phyloP scores from a whole-genome alignment of 768 basidiomycete genomes.

The Mycena capillaripes region DNA sequence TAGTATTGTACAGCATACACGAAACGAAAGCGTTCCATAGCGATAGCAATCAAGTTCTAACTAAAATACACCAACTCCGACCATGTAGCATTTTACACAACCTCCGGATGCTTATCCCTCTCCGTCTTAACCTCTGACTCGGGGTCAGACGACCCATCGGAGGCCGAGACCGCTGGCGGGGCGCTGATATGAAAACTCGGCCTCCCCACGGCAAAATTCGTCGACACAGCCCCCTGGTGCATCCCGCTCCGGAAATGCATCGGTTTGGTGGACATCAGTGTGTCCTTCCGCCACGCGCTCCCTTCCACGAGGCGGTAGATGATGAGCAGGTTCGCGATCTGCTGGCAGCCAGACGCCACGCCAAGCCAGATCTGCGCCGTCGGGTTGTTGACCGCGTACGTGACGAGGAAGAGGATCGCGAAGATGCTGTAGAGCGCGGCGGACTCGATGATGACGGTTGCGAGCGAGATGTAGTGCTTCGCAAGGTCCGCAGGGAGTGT shows the following conservation, averaged over 20 bases:
- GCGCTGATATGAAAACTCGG: constrained; percentile 30
- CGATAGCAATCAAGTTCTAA: too few relatives aligned
- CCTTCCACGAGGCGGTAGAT: constrained; percentile 58
- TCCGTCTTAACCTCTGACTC: background rate
- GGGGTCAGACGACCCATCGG: background rate
- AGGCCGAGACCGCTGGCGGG: constrained; percentile 1
- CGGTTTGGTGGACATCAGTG: constrained; percentile 34
- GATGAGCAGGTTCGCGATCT: constrained; percentile 57
- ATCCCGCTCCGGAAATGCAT: constrained; percentile 27
- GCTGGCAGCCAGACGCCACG: constrained; percentile 51
- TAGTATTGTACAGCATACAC: too few relatives aligned
- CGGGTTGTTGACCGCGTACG: constrained; percentile 56
- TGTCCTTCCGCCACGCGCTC: constrained; percentile 52
- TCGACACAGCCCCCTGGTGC: constrained; percentile 1
- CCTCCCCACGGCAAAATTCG: background rate
- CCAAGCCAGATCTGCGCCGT: constrained; percentile 56
- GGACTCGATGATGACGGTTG: constrained; percentile 57
- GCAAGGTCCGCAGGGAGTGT: constrained; percentile 52
- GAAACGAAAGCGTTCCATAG: too few relatives aligned
- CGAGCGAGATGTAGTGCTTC: constrained; percentile 52
- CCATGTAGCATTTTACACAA: too few relatives aligned
- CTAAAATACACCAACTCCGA: too few relatives aligned
- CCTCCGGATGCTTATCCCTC: too few relatives aligned
- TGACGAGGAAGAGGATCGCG: constrained; percentile 55
- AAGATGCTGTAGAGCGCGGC: constrained; percentile 60